Conservation (phyloP, 2,329 filamentous ascomycete genomes). For the Huntiella savannae region DNA sequence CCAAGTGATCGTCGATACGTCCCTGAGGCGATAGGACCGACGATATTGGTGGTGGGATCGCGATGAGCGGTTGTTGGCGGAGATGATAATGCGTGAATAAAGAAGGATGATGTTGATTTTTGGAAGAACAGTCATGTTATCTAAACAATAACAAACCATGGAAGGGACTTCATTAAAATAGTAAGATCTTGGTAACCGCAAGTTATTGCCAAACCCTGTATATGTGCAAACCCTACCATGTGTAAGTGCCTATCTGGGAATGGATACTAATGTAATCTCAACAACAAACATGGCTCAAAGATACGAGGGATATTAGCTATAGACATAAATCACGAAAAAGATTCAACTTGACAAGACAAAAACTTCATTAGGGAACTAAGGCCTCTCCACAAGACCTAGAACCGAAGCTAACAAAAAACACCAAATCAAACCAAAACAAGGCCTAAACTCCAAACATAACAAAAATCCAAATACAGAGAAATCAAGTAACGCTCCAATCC, state of each 20-base stretch:
- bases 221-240: neutral
- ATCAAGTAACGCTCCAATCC: neutral
- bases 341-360: neutral
- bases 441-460: neutral
- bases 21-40: no score
- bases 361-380: neutral
- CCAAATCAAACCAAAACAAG: neutral
- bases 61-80: no score
- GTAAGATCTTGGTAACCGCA: no score
- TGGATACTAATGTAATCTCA: neutral
- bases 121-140: no score
- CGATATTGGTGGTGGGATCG: no score
- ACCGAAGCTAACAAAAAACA: neutral
- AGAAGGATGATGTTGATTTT: no score
- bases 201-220: no score
- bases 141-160: no score
- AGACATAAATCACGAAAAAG: neutral
- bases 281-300: neutral
- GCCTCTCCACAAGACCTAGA: conserved; percentile 5
- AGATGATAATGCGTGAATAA: no score
- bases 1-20: no score
- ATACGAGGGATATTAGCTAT: neutral
- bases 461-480: conserved; percentile 2
- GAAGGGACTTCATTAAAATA: no score
- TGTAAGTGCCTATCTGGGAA: neutral